Conservation (phyloP, 1,284 basidiomycete genomes). For the Amylostereum areolatum region DNA sequence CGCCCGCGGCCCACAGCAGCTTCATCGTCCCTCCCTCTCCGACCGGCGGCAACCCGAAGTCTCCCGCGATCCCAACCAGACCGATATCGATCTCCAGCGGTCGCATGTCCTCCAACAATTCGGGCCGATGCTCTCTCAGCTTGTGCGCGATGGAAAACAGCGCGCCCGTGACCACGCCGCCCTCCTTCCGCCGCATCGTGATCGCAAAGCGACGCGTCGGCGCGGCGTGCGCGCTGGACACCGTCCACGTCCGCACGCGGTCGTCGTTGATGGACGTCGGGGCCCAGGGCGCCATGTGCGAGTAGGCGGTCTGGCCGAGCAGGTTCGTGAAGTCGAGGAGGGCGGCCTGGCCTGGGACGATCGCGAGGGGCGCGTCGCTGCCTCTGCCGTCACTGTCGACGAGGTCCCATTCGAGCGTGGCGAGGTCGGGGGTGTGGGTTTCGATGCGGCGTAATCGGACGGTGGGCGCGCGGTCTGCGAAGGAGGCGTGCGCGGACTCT, state of each 20-base stretch:
- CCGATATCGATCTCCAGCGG: slow-evolving; percentile 23
- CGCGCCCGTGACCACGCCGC: slow-evolving; percentile 45
- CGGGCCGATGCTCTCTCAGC: slow-evolving; percentile 29
- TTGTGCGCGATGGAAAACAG: slow-evolving; percentile 43
- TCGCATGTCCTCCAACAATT: slow-evolving; percentile 31
- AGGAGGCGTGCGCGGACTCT: slow-evolving; percentile 24
- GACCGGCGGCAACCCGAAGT: slow-evolving; percentile 24
- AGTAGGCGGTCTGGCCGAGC: slow-evolving; percentile 38
- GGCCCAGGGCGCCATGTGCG: slow-evolving; percentile 42
- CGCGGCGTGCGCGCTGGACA: slow-evolving; percentile 32
- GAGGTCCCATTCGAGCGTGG: slow-evolving; percentile 48
- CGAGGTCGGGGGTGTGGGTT: slow-evolving; percentile 42
- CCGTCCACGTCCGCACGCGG: slow-evolving; percentile 60
- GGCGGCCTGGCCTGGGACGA: slow-evolving; percentile 47
- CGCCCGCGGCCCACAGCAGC: slow-evolving; percentile 49
- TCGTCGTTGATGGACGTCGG: slow-evolving; percentile 55
- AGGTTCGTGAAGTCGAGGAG: slow-evolving; percentile 50
- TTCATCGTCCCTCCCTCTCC: slow-evolving; percentile 1
- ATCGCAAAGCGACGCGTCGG: slow-evolving; percentile 28
- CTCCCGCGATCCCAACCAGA: slow-evolving; percentile 32
- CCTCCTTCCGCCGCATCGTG: slow-evolving; percentile 47
- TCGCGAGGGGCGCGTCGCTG: slow-evolving; percentile 5
- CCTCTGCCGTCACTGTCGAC: slow-evolving; percentile 22
- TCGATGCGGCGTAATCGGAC: slow-evolving; percentile 33
- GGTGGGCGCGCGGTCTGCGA: slow-evolving; percentile 22